Evolutionary conservation across 202 grass and related monocot species (phyloP).

Genomic region (Panicum hallii): DNA sequence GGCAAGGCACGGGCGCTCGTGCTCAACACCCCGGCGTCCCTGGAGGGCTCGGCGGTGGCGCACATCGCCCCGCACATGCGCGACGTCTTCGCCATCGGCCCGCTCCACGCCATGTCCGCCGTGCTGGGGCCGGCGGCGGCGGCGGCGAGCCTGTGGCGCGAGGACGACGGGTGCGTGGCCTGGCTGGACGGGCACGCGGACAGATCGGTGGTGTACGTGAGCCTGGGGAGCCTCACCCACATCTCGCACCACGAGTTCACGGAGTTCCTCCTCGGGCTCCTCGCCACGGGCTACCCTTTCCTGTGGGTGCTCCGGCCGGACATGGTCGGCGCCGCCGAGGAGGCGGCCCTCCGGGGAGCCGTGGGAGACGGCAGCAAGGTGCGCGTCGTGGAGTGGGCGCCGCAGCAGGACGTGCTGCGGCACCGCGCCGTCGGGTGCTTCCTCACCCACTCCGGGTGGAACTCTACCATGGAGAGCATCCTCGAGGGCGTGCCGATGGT

Average conservation of each 20-base stretch:
- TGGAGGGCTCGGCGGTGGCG: neutral
- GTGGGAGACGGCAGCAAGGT: neutral
- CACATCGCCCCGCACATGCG: neutral
- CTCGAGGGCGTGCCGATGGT: neutral
- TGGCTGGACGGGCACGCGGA: neutral
- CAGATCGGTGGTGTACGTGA: neutral
- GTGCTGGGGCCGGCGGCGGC: too few species aligned
- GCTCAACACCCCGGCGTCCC: neutral
- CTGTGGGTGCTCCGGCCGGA: conserved; percentile 1
- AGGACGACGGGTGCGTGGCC: neutral
- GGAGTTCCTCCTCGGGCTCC: neutral
- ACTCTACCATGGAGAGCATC: neutral
- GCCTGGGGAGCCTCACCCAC: neutral
- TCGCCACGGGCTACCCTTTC: neutral
- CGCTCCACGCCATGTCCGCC: neutral
- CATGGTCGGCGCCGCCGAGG: neutral
- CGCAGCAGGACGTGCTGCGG: neutral
- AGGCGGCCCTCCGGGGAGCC: neutral
- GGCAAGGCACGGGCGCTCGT: neutral
- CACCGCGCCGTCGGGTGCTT: neutral
- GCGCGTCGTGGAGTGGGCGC: neutral
- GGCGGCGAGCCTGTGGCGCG: neutral
- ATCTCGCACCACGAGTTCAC: neutral
- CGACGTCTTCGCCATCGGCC: neutral
- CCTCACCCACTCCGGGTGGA: neutral